phyloP scores from a whole-genome alignment of 371 early-diverging fungal genomes.

The Mucor circinelloides region DNA sequence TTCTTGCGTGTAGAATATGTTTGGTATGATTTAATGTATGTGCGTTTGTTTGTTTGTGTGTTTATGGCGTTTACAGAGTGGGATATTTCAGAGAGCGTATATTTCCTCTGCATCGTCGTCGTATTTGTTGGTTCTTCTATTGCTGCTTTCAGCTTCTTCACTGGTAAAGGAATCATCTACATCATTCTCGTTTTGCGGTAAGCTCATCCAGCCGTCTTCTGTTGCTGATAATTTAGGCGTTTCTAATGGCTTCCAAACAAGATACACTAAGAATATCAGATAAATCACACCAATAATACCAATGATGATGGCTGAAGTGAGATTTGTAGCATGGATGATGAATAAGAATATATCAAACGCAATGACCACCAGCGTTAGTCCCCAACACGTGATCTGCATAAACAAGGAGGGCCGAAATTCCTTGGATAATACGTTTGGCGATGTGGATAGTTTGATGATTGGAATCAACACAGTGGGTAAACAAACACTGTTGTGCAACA shows the following conservation, averaged over 20 bases:
- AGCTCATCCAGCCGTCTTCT: constrained; percentile 25
- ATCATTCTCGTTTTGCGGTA: constrained; percentile 18
- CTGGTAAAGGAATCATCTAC: not conserved
- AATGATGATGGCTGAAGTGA: constrained; percentile 14
- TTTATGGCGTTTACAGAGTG: not conserved
- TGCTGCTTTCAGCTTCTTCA: not conserved
- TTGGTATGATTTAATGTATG: constrained; percentile 6
- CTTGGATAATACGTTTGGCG: constrained; percentile 40
- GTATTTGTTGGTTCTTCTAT: not conserved
- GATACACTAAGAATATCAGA: constrained; percentile 24
- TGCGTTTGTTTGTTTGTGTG: not conserved
- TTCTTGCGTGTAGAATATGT: not conserved
- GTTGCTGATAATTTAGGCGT: not conserved
- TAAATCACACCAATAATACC: constrained; percentile 14
- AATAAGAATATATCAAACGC: constrained; percentile 54
- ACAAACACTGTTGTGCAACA: constrained; percentile 49
- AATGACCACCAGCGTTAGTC: constrained; percentile 45
- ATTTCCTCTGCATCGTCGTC: constrained; percentile 16
- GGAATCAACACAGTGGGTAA: constrained; percentile 75
- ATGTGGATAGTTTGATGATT: constrained; percentile 61
- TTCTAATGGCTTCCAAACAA: constrained; percentile 24
- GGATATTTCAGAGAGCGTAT: constrained; percentile 9
- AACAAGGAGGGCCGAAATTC: constrained; percentile 46
- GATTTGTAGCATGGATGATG: constrained; percentile 32
- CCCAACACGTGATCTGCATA: constrained; percentile 28